Evolutionary conservation across 805 yeast species (phyloP).

Genomic region (Spathaspora boniae): DNA sequence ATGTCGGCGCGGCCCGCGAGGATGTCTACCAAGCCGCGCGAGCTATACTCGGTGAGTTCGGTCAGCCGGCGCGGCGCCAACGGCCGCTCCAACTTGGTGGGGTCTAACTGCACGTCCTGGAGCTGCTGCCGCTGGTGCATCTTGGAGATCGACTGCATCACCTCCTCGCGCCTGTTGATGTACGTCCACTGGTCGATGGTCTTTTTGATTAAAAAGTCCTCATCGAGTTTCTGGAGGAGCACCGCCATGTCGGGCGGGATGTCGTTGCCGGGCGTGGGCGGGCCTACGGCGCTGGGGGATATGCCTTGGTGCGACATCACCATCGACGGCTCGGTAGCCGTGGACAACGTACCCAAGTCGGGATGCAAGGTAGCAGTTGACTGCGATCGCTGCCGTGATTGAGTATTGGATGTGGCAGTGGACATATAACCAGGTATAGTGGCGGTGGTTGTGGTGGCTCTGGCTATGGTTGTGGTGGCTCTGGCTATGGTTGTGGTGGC

Average conservation of each 20-base stretch:
- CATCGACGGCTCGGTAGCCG: slow-evolving; percentile 6
- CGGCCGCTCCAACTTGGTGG: slow-evolving; percentile 50
- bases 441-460: too few species aligned
- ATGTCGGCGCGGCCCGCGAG: slow-evolving; percentile 68
- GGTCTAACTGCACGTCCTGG: slow-evolving; percentile 23
- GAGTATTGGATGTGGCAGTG: not conserved
- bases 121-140: slow-evolving; percentile 32
- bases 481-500: too few species aligned
- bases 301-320: slow-evolving; percentile 10
- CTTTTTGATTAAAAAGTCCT: slow-evolving; percentile 38
- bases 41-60: not conserved
- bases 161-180: slow-evolving; percentile 43
- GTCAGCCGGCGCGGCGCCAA: slow-evolving; percentile 51
- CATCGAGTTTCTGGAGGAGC: slow-evolving; percentile 38
- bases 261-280: slow-evolving; percentile 21
- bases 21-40: slow-evolving; percentile 59
- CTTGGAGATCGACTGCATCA: slow-evolving; percentile 34
- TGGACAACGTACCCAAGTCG: slow-evolving; percentile 9
- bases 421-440: too few species aligned
- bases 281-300: slow-evolving; percentile 17
- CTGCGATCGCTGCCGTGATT: slow-evolving; percentile 5
- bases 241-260: slow-evolving; percentile 46
- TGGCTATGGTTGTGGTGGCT: too few species aligned
- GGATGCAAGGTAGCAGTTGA: slow-evolving; percentile 9
- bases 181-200: slow-evolving; percentile 46